A percentile compares a stretch with the other conserved stretches of the same genome.
These are phyloP conservation scores for Yarrowia osloensis DNA, from an alignment of 805 yeast genomes.

Conservation along the genomic window DNA sequence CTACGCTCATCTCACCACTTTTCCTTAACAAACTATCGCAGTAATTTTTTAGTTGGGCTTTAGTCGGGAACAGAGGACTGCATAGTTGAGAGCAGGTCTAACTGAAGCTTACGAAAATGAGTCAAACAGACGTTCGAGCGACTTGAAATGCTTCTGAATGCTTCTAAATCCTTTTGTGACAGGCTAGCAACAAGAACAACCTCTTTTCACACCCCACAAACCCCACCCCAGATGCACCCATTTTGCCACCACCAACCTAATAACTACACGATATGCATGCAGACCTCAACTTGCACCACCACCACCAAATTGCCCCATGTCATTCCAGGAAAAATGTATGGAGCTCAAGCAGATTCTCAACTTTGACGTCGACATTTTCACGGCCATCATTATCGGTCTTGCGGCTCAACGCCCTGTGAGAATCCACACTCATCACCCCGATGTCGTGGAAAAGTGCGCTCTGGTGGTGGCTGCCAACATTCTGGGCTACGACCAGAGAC, in stretches of 20 bases:
- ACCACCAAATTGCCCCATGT: background rate
- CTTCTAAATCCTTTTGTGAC: too few relatives aligned
- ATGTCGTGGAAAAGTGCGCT: constrained; percentile 14
- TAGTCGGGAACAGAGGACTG: background rate
- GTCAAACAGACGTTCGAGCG: too few relatives aligned
- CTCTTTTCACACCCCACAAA: too few relatives aligned
- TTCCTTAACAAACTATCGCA: background rate
- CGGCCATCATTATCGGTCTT: constrained; percentile 23
- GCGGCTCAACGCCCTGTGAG: constrained; percentile 11
- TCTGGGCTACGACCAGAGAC: background rate
- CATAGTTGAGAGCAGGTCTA: background rate
- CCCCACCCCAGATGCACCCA: background rate
- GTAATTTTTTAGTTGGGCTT: background rate
- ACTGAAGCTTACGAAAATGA: too few relatives aligned
- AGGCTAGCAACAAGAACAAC: too few relatives aligned
- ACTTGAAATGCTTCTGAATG: too few relatives aligned
- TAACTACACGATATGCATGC: background rate
- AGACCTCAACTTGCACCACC: background rate
- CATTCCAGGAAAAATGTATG: constrained; percentile 9
- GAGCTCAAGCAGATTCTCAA: constrained; percentile 13
- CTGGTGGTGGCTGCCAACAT: constrained; percentile 23
- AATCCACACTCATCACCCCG: constrained; percentile 10
- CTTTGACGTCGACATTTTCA: constrained; percentile 29
- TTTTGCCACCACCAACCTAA: background rate
- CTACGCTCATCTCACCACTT: too few relatives aligned